These are phyloP conservation scores for Clathrus columnatus DNA, from an alignment of 768 basidiomycete species.

Conservation along the genomic window DNA sequence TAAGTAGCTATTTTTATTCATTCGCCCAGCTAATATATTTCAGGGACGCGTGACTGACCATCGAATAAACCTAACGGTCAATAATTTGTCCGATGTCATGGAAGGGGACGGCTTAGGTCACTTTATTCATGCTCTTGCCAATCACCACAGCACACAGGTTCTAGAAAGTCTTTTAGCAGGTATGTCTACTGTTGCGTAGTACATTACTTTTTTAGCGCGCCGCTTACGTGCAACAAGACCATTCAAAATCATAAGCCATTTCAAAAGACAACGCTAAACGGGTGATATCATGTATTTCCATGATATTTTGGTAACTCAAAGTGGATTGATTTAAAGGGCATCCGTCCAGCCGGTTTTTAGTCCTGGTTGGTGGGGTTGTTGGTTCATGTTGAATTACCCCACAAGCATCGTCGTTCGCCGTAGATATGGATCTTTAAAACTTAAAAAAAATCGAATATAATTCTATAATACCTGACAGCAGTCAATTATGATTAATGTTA, in stretches of 20 bases:
- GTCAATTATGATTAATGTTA: too few relatives aligned
- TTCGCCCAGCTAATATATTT: neutral
- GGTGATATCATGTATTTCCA: too few relatives aligned
- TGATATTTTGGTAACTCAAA: too few relatives aligned
- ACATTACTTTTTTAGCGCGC: neutral
- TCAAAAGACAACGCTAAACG: too few relatives aligned
- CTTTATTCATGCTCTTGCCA: constrained; percentile 49
- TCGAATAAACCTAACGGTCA: constrained; percentile 68
- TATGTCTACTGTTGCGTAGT: neutral
- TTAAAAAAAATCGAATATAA: too few relatives aligned
- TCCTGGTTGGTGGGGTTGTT: too few relatives aligned
- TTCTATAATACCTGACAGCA: too few relatives aligned
- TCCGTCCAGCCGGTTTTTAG: too few relatives aligned
- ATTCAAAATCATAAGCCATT: neutral
- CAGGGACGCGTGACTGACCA: constrained; percentile 94
- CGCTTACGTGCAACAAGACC: neutral
- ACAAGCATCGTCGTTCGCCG: too few relatives aligned
- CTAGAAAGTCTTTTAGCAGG: constrained; percentile 43
- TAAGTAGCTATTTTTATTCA: constrained; percentile 18
- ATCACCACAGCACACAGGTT: constrained; percentile 40
- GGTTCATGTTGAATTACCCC: too few relatives aligned
- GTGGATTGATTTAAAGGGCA: too few relatives aligned
- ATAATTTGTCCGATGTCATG: constrained; percentile 52
- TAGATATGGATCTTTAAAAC: too few relatives aligned
- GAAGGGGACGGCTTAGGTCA: constrained; percentile 55